phyloP scores from a whole-genome alignment of 164 flowering plant species.

The grape (Vitis vinifera) region ASM3070453v1 NC_081805.1:24080501-24081000 shows the following conservation, averaged over 20 bases:
- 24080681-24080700: background rate
- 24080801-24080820: too few species aligned
- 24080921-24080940: too few species aligned
- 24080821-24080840: too few species aligned
- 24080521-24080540: background rate
- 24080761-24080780: background rate
- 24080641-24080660: background rate
- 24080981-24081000: too few species aligned
- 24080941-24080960: too few species aligned
- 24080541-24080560: too few species aligned
- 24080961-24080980: too few species aligned
- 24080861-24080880: too few species aligned
- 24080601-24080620: background rate
- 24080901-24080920: too few species aligned
- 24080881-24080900: too few species aligned
- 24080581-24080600: slow-evolving; percentile 3
- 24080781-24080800: background rate
- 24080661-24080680: background rate
- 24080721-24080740: slow-evolving; percentile 1
- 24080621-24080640: too few species aligned
- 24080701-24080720: slow-evolving; percentile 11
- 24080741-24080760: slow-evolving; percentile 1
- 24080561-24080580: background rate
- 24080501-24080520: background rate
- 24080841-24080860: too few species aligned